These are phyloP conservation scores for Passiflora organensis DNA, from an alignment of 345 rosid species.

Conservation along the genomic window DNA sequence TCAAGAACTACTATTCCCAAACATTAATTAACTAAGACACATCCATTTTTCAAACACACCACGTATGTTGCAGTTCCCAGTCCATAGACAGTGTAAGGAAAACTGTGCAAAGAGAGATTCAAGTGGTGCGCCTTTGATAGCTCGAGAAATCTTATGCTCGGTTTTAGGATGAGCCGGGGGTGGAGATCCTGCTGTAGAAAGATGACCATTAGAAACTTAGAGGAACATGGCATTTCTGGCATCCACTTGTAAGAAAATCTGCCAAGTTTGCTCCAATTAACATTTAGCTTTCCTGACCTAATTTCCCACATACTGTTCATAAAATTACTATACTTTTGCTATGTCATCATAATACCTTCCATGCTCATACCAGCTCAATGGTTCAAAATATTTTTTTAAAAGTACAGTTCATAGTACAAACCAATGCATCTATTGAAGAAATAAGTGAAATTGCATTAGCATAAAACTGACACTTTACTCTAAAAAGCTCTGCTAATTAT, in stretches of 20 bases:
- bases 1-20: background rate
- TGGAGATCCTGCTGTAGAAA: constrained; percentile 38
- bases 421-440: too few relatives aligned
- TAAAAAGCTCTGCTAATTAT: background rate
- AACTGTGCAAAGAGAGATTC: constrained; percentile 81
- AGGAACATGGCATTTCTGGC: background rate
- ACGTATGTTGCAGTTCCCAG: constrained; percentile 86
- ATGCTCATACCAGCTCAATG: too few relatives aligned
- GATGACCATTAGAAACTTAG: background rate
- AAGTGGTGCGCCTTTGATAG: constrained; percentile 79
- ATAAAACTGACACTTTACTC: too few relatives aligned
- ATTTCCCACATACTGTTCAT: too few relatives aligned
- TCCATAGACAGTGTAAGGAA: constrained; percentile 81
- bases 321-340: too few relatives aligned
- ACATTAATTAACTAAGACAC: constrained; percentile 1
- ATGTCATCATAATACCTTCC: too few relatives aligned
- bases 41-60: constrained; percentile 44
- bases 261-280: background rate
- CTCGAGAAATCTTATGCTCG: constrained; percentile 67
- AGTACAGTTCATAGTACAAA: too few relatives aligned
- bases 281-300: too few relatives aligned
- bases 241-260: background rate
- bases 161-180: constrained; percentile 45
- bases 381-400: too few relatives aligned
- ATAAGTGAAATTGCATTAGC: too few relatives aligned